These are phyloP conservation scores for Tetrapyrgos nigripes DNA, from an alignment of 1,284 basidiomycete species.

Conservation along the genomic window DNA sequence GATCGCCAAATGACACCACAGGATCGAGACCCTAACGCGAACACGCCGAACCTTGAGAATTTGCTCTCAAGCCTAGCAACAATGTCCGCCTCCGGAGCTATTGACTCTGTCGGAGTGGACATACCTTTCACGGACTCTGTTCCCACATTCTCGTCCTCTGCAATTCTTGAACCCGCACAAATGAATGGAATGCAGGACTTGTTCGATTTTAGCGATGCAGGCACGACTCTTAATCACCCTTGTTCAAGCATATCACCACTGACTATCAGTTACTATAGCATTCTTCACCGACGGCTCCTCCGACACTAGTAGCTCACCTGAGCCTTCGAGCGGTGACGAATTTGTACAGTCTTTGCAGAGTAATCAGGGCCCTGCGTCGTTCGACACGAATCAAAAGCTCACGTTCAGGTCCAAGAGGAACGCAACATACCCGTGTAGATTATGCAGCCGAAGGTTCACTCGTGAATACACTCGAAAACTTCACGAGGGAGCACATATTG, in stretches of 20 bases:
- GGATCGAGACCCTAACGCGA: no score
- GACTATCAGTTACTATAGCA: background rate
- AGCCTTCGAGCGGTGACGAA: no score
- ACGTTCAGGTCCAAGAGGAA: background rate
- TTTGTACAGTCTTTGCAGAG: background rate
- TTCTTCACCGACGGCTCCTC: background rate
- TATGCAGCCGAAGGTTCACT: background rate
- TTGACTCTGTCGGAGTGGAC: background rate
- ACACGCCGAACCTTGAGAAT: no score
- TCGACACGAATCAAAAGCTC: no score
- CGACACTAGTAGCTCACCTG: background rate
- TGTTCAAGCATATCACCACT: background rate
- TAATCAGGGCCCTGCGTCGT: background rate
- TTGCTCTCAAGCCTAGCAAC: background rate
- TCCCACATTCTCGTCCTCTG: background rate
- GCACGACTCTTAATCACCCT: background rate
- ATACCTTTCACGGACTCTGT: background rate
- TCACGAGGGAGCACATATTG: background rate
- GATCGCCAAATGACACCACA: no score
- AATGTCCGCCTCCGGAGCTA: background rate
- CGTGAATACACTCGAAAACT: conserved; percentile 4
- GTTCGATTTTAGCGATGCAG: background rate
- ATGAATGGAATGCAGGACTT: background rate
- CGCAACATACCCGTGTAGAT: background rate
- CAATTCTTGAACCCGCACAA: background rate